A percentile compares a stretch with the other conserved stretches of the same genome.
These are phyloP conservation scores for Chaetomium sp. DNA, from an alignment of 2,329 filamentous ascomycete genomes.

Conservation along the genomic window DNA sequence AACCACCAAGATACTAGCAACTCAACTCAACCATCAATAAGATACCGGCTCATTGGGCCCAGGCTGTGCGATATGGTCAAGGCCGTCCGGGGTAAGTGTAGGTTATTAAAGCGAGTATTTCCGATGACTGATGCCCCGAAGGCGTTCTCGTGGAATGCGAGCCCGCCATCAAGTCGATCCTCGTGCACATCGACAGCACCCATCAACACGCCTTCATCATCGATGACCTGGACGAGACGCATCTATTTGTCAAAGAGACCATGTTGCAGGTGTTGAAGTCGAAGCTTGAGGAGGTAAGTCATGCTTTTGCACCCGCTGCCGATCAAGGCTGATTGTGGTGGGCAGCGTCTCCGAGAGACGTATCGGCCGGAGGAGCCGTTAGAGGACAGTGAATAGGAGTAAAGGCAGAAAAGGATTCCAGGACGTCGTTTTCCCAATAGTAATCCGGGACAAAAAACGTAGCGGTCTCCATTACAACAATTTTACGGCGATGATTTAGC, in stretches of 20 bases:
- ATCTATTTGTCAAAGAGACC: constrained; percentile 72
- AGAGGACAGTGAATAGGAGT: constrained; percentile 31
- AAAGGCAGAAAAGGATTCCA: background rate
- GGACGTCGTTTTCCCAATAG: background rate
- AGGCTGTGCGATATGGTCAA: constrained; percentile 17
- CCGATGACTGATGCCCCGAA: constrained; percentile 33
- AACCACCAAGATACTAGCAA: background rate
- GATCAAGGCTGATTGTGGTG: background rate
- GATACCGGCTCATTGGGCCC: background rate
- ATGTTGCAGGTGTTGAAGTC: constrained; percentile 69
- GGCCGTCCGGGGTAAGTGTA: constrained; percentile 31
- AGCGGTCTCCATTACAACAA: background rate
- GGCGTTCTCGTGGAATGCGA: constrained; percentile 80
- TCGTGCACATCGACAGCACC: constrained; percentile 72
- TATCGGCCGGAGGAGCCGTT: constrained; percentile 39
- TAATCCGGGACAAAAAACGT: background rate
- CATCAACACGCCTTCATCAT: constrained; percentile 71
- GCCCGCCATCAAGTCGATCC: constrained; percentile 85
- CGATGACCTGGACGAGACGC: constrained; percentile 77
- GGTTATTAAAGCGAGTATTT: background rate
- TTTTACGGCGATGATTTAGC: background rate
- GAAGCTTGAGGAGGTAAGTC: constrained; percentile 66
- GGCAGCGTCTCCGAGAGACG: constrained; percentile 40
- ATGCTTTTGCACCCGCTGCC: background rate
- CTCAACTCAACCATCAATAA: background rate